Evolutionary conservation across 2,329 filamentous ascomycete genomes (phyloP), one percentile per base, ranked within the genome.

Genomic region (Zymoseptoria ardabiliae): DNA sequence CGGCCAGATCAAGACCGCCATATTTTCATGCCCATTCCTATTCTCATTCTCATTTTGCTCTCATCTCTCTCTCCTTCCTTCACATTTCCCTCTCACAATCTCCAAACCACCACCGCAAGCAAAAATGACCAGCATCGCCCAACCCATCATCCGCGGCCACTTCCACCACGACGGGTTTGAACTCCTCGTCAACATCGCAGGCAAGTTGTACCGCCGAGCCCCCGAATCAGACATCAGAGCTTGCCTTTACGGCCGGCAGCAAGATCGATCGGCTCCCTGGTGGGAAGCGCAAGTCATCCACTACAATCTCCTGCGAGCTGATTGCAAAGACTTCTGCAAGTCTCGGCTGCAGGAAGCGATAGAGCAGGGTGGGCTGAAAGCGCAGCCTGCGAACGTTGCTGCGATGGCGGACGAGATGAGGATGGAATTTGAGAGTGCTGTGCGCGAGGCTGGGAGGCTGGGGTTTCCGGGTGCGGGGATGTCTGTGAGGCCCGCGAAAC

Each of bases 271-370:
- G 0, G 82, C 77, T 1, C 82, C 86, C 63, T 87, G 81, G 80
- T 87, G 84, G 59, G 79, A 84, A 62, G 83, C 84, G 0, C 83
- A 87, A 62, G 76, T 86, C 10, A 71, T 84, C 3, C 85, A 87
- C 71, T 87, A 86, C 71, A 84, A 82, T 1, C 74, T 87, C 0
- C 75, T 74, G 6, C 76, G 78, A 0, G 83, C 81, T 19, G 84
- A 83, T 66, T 77, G 78, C 51, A 86, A 86, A 71, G 78, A 81
- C 21, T 78, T 79, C 0, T 83, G 84, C 9, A 82, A 83, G 58
- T 79, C 84, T 73, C 74, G 84, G 2, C 72, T 88, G 17, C 76
- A 81, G n/a, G 80, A 84, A 62, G 82, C 83, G 7, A 68, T 85
- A 60, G 81, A 79, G 41, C 71, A 70, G 2, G 77, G 76, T 1